These are phyloP conservation scores for Vicia sativa DNA, from an alignment of 306 rosid species.

Conservation along the genomic window DNA sequence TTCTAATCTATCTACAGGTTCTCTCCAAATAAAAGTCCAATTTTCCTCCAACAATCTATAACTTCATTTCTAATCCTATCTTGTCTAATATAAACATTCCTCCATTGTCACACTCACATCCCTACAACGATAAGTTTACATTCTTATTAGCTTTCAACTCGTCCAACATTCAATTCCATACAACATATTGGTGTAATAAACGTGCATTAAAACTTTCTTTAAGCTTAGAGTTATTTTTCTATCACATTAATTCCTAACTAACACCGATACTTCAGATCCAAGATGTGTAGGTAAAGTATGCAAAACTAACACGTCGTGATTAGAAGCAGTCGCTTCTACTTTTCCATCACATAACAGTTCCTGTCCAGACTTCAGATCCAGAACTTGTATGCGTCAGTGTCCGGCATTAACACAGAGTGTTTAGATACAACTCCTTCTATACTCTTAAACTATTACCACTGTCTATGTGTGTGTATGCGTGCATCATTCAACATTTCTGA, in stretches of 20 bases:
- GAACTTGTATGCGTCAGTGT: no score
- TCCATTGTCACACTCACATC: not conserved
- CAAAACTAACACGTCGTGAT: not conserved
- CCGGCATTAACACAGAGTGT: no score
- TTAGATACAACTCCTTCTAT: not conserved
- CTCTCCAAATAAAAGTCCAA: not conserved
- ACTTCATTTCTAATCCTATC: constrained; percentile 3
- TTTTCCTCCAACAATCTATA: not conserved
- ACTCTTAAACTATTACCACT: not conserved
- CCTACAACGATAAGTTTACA: not conserved
- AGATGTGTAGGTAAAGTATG: no score
- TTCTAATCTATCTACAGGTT: not conserved
- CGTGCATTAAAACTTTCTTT: not conserved
- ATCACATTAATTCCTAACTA: not conserved
- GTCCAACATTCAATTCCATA: constrained; percentile 2
- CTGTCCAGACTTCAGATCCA: not conserved
- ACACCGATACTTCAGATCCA: not conserved
- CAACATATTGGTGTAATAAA: not conserved
- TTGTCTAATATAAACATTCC: not conserved
- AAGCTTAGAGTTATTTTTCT: not conserved
- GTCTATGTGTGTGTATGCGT: not conserved
- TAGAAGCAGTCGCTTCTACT: not conserved
- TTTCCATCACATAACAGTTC: not conserved
- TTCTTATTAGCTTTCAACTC: not conserved
- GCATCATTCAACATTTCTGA: not conserved